These are phyloP conservation scores for Thermothielavioides terrestris DNA, from an alignment of 495 filamentous ascomycete genomes.

Conservation along the genomic window DNA sequence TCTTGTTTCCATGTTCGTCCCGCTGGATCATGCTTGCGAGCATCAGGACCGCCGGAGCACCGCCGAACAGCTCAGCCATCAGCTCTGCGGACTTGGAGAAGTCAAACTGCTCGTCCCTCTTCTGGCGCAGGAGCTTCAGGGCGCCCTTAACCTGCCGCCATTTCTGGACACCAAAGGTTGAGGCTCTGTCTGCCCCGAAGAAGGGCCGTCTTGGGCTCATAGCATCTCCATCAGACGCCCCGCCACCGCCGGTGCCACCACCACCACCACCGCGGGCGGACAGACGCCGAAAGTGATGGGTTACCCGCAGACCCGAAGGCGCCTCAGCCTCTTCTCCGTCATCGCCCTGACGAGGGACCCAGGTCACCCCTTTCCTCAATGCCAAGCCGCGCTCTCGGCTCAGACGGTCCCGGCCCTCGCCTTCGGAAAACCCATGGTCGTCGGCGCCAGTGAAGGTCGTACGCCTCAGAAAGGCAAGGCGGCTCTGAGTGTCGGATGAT, in stretches of 20 bases:
- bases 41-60: slow-evolving; percentile 83
- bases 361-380: slow-evolving; percentile 48
- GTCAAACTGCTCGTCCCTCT: slow-evolving; percentile 79
- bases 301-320: slow-evolving; percentile 51
- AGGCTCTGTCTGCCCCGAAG: slow-evolving; percentile 53
- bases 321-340: slow-evolving; percentile 36
- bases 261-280: slow-evolving; percentile 58
- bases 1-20: slow-evolving; percentile 90
- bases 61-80: slow-evolving; percentile 88
- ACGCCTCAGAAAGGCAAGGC: slow-evolving; percentile 51
- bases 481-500: slow-evolving; percentile 23
- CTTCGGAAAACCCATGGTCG: slow-evolving; percentile 72
- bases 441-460: slow-evolving; percentile 60
- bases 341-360: slow-evolving; percentile 30
- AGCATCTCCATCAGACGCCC: slow-evolving; percentile 44
- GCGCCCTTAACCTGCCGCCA: slow-evolving; percentile 84
- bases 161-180: slow-evolving; percentile 71
- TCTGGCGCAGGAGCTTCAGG: slow-evolving; percentile 71
- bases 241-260: slow-evolving; percentile 13
- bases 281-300: slow-evolving; percentile 63
- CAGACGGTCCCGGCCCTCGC: slow-evolving; percentile 73
- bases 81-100: slow-evolving; percentile 93
- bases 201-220: slow-evolving; percentile 42
- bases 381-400: slow-evolving; percentile 44
- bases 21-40: slow-evolving; percentile 94